Percentiles rank a stretch among this genome's conserved stretches.
Evolutionary conservation across 2,329 filamentous ascomycete species (phyloP).

Genomic region (Pseudocercospora crystallina): DNA sequence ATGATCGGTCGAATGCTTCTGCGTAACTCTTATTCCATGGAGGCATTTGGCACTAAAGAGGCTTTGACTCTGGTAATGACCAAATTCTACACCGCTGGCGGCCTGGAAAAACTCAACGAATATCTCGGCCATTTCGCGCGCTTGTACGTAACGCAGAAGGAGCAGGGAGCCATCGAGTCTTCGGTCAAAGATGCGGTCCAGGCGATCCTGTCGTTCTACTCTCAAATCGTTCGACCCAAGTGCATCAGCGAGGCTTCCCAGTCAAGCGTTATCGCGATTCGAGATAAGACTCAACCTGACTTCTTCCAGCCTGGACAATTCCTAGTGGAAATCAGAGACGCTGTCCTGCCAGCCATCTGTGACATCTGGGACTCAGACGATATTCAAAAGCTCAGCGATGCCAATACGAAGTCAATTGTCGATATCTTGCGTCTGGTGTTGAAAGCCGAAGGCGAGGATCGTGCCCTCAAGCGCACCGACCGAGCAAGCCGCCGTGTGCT

Average conservation of each 20-base stretch:
- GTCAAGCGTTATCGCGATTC: conserved; percentile 54
- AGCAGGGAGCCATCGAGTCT: conserved; percentile 16
- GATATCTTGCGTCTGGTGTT: conserved; percentile 79
- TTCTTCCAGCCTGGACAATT: conserved; percentile 72
- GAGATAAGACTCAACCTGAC: conserved; percentile 51
- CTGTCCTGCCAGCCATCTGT: conserved; percentile 72
- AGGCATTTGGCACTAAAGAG: conserved; percentile 30
- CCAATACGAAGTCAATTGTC: conserved; percentile 75
- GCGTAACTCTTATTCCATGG: conserved; percentile 27
- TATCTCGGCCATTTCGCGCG: conserved; percentile 30
- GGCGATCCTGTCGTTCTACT: conserved; percentile 81
- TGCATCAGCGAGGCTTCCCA: conserved; percentile 74
- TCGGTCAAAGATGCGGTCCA: conserved; percentile 54
- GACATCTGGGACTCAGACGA: conserved; percentile 83
- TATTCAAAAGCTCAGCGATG: conserved; percentile 75
- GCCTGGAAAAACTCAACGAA: conserved; percentile 70
- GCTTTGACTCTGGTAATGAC: conserved; percentile 71
- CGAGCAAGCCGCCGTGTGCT: conserved; percentile 52
- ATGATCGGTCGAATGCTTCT: conserved; percentile 27
- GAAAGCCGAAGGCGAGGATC: conserved; percentile 71
- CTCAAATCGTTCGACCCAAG: conserved; percentile 73
- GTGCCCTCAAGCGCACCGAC: conserved; percentile 63
- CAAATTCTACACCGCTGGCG: conserved; percentile 79
- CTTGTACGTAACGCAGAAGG: conserved; percentile 44
- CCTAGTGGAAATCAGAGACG: conserved; percentile 79